phyloP scores from a whole-genome alignment of 1,284 basidiomycete species.

The Heliocybe sulcata region DNA sequence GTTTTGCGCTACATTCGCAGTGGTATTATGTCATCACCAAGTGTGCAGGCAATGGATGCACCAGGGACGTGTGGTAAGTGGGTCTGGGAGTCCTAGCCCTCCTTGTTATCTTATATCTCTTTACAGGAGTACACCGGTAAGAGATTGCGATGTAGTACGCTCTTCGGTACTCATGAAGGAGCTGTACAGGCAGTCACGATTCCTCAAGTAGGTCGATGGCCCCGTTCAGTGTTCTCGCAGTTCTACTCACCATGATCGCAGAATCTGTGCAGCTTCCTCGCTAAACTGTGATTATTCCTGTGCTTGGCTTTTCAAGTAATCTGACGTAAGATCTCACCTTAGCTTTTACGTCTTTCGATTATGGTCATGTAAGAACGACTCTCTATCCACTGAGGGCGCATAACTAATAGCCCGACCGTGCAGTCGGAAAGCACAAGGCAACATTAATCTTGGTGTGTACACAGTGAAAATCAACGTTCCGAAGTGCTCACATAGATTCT shows the following conservation, averaged over 20 bases:
- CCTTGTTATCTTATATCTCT: background rate
- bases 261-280: background rate
- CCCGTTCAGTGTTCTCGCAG: too few species aligned
- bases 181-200: background rate
- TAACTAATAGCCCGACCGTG: background rate
- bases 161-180: too few species aligned
- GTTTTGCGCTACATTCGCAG: background rate
- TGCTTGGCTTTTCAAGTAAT: background rate
- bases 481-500: background rate
- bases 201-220: background rate
- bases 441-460: background rate
- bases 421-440: background rate
- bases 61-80: background rate
- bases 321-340: background rate
- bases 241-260: too few species aligned
- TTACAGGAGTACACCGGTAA: background rate
- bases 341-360: background rate
- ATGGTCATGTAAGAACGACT: background rate
- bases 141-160: background rate
- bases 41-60: background rate
- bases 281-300: background rate
- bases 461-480: background rate
- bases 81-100: background rate
- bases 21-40: background rate
- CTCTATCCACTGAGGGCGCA: background rate